Evolutionary conservation across 306 rosid species (phyloP).

Genomic region (Echinosophora koreensis): DNA sequence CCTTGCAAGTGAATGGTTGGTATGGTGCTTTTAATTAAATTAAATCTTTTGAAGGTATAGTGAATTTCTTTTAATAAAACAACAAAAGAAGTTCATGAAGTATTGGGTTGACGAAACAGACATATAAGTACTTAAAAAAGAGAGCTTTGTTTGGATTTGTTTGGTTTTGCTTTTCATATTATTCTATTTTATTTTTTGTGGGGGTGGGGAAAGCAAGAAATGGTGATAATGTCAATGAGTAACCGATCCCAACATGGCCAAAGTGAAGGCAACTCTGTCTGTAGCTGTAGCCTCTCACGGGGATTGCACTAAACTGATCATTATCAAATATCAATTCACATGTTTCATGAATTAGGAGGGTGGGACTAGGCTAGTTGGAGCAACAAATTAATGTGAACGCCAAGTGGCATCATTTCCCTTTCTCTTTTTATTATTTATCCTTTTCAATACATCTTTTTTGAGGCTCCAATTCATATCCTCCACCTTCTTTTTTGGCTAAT

Average conservation of each 20-base stretch:
- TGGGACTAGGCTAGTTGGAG: neutral
- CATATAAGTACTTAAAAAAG: neutral
- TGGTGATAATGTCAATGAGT: neutral
- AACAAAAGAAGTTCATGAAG: neutral
- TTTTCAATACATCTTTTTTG: neutral
- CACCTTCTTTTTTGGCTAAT: neutral
- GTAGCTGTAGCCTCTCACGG: slow-evolving; percentile 23
- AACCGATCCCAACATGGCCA: neutral
- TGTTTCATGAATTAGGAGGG: slow-evolving; percentile 13
- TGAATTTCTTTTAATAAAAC: neutral
- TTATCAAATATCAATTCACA: neutral
- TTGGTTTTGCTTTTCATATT: neutral
- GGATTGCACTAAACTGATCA: slow-evolving; percentile 33
- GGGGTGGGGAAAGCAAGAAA: neutral
- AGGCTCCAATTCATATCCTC: neutral
- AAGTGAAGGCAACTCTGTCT: neutral
- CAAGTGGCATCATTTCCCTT: slow-evolving; percentile 32
- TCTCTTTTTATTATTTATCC: neutral
- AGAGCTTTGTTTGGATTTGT: neutral
- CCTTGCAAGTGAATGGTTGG: neutral
- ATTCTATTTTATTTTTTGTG: neutral
- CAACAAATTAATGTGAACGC: slow-evolving; percentile 34
- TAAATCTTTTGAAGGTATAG: slow-evolving; percentile 18
- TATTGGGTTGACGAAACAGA: slow-evolving; percentile 32
- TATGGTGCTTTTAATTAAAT: neutral